Base-by-base conservation (phyloP, 2,329 filamentous ascomycete species). In the Chrysoporthe cubensis region DNA sequence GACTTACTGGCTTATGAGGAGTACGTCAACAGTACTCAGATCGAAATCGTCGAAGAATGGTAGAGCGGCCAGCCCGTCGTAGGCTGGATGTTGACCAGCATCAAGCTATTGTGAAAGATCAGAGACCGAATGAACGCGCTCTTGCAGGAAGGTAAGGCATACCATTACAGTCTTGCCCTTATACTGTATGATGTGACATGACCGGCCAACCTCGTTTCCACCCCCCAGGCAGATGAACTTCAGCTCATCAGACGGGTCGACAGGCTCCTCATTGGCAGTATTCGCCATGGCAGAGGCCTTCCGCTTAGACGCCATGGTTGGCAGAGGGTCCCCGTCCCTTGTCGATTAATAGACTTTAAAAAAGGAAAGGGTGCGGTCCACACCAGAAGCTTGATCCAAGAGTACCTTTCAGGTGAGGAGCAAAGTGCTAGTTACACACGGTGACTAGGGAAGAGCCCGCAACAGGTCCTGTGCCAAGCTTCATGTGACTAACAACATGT, bases 101-200 rank as follows among this genome's bases (percentile, higher is more conserved):
- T 99, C 96, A 73, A 99, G 92, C 93, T 97, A 77, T 67, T 73
- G 4, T 26, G 6, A 62, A 18, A 7, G 8, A 44, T 64, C 14
- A 61, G 62, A 64, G 13, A 60, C 11, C 7, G n/a, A 66, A 66
- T 60, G 18, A 65, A 40, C 70, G 8, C 32, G 42, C 16, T 26
- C 32, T 26, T 32, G 64, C 48, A 57, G 16, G 62, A 21, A 21
- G 61, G 61, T 21, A 26, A 6, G 64, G 78, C 88, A 73, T 83
- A 96, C 94, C 96, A 99, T 99, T 73, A 99, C 93, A 6, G 95
- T 98, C 81, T 99, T 99, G 70, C 96, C 96, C 81, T 98, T 99
- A 87, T 99, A 99, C 76, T 98, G 94, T 69, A 99, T 90, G 74
- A 99, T 97, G 78, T 99, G 96, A 79, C 96, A 98, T 72, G 96